These are phyloP conservation scores for Pestalotiopsis sp. DNA, from an alignment of 2,329 filamentous ascomycete genomes.

Conservation along the genomic window DNA sequence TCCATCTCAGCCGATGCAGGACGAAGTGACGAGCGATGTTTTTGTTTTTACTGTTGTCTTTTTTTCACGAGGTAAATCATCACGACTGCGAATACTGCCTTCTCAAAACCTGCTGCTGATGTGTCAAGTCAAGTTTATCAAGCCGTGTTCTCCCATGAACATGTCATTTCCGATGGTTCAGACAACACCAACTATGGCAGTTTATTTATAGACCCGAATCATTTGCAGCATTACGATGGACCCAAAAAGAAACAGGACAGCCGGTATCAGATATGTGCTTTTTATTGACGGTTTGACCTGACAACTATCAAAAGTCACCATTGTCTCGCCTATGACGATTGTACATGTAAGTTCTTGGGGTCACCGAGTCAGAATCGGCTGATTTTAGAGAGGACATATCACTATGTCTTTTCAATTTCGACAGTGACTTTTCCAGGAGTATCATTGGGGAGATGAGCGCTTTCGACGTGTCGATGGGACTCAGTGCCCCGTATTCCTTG, in stretches of 20 bases:
- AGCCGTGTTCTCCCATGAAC: neutral
- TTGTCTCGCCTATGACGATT: constrained; percentile 1
- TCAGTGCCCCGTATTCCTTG: neutral
- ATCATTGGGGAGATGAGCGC: neutral
- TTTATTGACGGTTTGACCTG: neutral
- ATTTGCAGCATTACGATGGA: neutral
- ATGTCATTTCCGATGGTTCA: neutral
- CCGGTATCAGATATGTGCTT: neutral
- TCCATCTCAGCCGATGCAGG: neutral
- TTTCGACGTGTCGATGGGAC: neutral
- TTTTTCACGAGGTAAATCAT: neutral
- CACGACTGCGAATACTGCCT: neutral
- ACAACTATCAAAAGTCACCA: neutral
- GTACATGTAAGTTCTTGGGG: constrained; percentile 1
- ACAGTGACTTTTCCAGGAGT: neutral
- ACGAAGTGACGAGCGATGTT: neutral
- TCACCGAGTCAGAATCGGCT: neutral
- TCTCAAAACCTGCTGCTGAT: neutral
- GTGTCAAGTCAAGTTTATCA: neutral
- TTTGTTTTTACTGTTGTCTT: neutral
- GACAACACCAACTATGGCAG: neutral
- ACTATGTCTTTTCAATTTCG: neutral
- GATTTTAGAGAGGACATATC: neutral
- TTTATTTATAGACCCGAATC: neutral
- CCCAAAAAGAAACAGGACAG: neutral